phyloP scores from a whole-genome alignment of 441 rosid genomes.

The Adansonia gregorii region DNA sequence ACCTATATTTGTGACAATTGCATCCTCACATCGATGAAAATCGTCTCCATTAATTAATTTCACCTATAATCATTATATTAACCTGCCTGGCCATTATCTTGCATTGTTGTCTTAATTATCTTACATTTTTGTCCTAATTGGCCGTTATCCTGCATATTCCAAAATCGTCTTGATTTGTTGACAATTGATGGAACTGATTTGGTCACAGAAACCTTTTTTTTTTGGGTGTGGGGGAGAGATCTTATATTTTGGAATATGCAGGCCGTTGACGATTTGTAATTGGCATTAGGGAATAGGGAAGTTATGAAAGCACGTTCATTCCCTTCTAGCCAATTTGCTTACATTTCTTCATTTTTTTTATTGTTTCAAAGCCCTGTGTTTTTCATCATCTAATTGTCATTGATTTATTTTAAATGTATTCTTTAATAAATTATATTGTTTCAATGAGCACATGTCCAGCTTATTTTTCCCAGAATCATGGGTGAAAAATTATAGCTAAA shows the following conservation, averaged over 20 bases:
- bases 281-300: neutral
- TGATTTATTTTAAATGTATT: neutral
- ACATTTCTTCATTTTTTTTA: neutral
- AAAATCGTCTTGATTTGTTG: neutral
- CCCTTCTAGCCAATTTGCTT: neutral
- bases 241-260: neutral
- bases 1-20: neutral
- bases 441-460: slow-evolving; percentile 6
- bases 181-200: neutral
- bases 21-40: neutral
- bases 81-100: slow-evolving; percentile 1
- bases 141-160: no score
- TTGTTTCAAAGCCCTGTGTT: neutral
- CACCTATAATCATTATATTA: neutral
- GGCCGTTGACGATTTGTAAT: neutral
- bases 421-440: neutral
- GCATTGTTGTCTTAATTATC: neutral
- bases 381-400: neutral
- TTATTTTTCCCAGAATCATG: neutral
- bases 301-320: slow-evolving; percentile 20
- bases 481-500: neutral
- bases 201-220: neutral
- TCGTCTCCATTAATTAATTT: neutral
- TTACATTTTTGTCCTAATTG: neutral
- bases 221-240: neutral